Conservation (phyloP, 345 rosid genomes). For the Stellera chamaejasme region DNA sequence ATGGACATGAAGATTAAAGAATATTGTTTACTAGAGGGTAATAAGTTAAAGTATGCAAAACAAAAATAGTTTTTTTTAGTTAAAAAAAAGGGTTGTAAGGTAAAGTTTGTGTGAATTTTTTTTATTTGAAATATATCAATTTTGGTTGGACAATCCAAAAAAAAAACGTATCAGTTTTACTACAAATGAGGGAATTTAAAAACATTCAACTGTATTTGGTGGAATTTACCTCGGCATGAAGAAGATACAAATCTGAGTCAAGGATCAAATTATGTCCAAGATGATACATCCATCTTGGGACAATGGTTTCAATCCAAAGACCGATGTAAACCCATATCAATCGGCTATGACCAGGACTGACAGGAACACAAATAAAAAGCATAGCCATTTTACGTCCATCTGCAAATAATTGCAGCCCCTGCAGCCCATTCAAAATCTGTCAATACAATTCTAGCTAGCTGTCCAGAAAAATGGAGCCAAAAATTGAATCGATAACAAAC, state of each 20-base stretch:
- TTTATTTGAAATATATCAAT: too few species aligned
- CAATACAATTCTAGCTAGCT: too few species aligned
- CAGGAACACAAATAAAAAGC: slow-evolving; percentile 82
- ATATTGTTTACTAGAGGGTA: not conserved
- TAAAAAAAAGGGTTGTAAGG: too few species aligned
- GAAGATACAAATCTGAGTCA: slow-evolving; percentile 86
- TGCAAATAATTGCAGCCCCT: slow-evolving; percentile 16
- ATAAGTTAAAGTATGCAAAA: too few species aligned
- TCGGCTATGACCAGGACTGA: slow-evolving; percentile 85
- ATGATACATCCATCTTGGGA: slow-evolving; percentile 88
- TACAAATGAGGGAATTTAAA: not conserved
- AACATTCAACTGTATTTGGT: not conserved
- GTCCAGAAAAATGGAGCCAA: not conserved
- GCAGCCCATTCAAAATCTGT: too few species aligned
- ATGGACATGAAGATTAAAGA: not conserved
- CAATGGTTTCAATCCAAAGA: slow-evolving; percentile 52
- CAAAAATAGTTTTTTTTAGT: too few species aligned
- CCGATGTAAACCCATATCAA: slow-evolving; percentile 74
- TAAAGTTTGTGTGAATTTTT: too few species aligned
- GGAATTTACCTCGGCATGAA: slow-evolving; percentile 63
- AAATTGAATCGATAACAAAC: too few species aligned
- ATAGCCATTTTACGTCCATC: slow-evolving; percentile 31
- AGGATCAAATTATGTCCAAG: slow-evolving; percentile 65
- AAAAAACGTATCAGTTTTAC: too few species aligned
- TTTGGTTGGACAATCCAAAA: too few species aligned